A percentile compares a stretch with the other conserved stretches of the same genome.
Evolutionary conservation across 805 yeast genomes (phyloP).

Genomic region (Metschnikowia amazonensis): DNA sequence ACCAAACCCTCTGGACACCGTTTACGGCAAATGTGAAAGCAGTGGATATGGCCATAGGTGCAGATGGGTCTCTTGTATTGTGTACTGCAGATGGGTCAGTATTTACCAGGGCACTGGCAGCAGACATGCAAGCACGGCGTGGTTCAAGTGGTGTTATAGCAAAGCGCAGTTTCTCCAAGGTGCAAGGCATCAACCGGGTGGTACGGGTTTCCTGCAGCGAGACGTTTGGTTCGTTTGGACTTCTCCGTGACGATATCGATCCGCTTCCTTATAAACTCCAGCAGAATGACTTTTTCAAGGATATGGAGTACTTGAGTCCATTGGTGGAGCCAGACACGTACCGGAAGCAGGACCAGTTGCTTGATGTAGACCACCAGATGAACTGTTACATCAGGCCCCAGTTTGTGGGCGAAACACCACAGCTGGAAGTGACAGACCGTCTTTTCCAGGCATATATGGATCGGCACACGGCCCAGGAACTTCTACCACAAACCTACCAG

Average conservation of each 20-base stretch:
- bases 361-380: conserved; percentile 27
- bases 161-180: conserved; percentile 49
- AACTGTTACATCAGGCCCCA: conserved; percentile 22
- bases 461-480: not conserved
- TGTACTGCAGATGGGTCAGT: conserved; percentile 69
- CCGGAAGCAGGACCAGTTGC: conserved; percentile 41
- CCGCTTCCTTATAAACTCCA: conserved; percentile 52
- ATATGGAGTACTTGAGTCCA: conserved; percentile 55
- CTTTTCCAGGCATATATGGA: not conserved
- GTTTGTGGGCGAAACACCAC: not conserved
- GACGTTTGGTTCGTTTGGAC: conserved; percentile 60
- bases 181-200: conserved; percentile 54
- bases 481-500: conserved; percentile 3
- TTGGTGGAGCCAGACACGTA: conserved; percentile 28
- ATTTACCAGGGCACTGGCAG: conserved; percentile 36
- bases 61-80: conserved; percentile 65
- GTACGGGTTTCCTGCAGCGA: conserved; percentile 64
- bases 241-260: conserved; percentile 60
- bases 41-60: conserved; percentile 62
- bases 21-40: conserved; percentile 53
- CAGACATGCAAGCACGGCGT: conserved; percentile 19
- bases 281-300: conserved; percentile 45
- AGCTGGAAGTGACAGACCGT: not conserved
- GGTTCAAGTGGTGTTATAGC: conserved; percentile 20
- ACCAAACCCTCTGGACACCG: conserved; percentile 58